Conservation (phyloP, 2,329 filamentous ascomycete species). For the Calonectria ilicicola region DNA sequence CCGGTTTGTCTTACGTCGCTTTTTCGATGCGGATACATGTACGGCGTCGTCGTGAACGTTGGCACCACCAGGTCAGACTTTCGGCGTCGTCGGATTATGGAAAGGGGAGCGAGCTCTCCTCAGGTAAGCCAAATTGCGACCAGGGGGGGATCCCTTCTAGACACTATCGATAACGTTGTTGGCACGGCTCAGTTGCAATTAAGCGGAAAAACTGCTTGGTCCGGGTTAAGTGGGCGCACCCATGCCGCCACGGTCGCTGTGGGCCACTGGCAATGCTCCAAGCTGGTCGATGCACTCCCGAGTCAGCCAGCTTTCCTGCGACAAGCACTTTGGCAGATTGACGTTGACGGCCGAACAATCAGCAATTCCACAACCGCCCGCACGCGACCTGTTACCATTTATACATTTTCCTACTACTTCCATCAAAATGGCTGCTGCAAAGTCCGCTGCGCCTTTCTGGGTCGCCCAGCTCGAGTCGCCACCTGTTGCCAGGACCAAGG, state of each 20-base stretch:
- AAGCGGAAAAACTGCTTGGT: constrained; percentile 40
- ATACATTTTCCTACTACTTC: not conserved
- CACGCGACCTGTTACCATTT: not conserved
- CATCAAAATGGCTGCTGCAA: constrained; percentile 45
- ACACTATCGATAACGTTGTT: constrained; percentile 41
- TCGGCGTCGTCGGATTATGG: constrained; percentile 40
- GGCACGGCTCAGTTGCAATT: constrained; percentile 36
- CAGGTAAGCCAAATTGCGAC: constrained; percentile 40
- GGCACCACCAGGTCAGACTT: constrained; percentile 33
- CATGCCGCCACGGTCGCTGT: constrained; percentile 26
- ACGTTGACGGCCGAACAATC: not conserved
- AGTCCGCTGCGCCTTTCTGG: constrained; percentile 75
- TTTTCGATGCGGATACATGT: constrained; percentile 8
- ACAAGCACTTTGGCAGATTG: not conserved
- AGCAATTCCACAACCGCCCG: not conserved
- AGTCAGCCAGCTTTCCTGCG: constrained; percentile 22
- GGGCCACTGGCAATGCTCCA: constrained; percentile 32
- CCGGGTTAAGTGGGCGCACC: constrained; percentile 4
- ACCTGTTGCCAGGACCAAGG: constrained; percentile 74
- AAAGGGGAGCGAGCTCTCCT: constrained; percentile 44
- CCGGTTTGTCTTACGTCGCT: not conserved
- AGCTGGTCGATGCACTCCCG: constrained; percentile 24
- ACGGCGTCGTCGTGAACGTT: constrained; percentile 32
- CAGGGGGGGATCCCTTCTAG: constrained; percentile 24
- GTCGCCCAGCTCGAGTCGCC: constrained; percentile 82